A percentile compares a stretch with the other conserved stretches of the same genome.
These are phyloP conservation scores for Platanthera zijinensis DNA, from an alignment of 106 monocot species.

Conservation along the genomic window DNA sequence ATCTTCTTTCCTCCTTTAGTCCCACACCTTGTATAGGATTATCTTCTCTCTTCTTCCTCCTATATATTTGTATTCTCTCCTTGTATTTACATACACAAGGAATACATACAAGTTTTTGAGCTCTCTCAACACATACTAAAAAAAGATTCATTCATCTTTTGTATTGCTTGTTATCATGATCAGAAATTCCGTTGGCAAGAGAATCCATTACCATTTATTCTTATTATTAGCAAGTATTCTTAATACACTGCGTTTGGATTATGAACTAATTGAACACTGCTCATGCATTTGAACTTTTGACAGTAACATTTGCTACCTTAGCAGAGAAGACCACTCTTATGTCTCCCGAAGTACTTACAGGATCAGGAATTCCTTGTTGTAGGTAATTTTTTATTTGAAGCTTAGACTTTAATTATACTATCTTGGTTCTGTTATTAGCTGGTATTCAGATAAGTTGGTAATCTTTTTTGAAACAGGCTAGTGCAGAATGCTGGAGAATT, in stretches of 20 bases:
- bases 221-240: not conserved
- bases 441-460: constrained; percentile 1
- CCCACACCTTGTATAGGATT: no score
- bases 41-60: no score
- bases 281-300: constrained; percentile 12
- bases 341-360: constrained; percentile 88
- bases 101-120: no score
- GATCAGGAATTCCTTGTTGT: constrained; percentile 92
- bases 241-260: not conserved
- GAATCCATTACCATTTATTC: not conserved
- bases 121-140: no score
- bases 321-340: constrained; percentile 92
- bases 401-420: not conserved
- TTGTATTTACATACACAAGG: no score
- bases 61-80: no score
- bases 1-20: no score
- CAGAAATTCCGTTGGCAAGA: not conserved
- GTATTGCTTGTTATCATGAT: not conserved
- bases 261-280: not conserved
- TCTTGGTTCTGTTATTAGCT: not conserved
- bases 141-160: not conserved
- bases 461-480: constrained; percentile 41
- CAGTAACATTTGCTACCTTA: constrained; percentile 84
- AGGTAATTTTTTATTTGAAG: constrained; percentile 39
- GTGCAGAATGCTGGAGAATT: constrained; percentile 98